These are phyloP conservation scores for Colletotrichum horii DNA, from an alignment of 2,329 filamentous ascomycete species.

Conservation along the genomic window DNA sequence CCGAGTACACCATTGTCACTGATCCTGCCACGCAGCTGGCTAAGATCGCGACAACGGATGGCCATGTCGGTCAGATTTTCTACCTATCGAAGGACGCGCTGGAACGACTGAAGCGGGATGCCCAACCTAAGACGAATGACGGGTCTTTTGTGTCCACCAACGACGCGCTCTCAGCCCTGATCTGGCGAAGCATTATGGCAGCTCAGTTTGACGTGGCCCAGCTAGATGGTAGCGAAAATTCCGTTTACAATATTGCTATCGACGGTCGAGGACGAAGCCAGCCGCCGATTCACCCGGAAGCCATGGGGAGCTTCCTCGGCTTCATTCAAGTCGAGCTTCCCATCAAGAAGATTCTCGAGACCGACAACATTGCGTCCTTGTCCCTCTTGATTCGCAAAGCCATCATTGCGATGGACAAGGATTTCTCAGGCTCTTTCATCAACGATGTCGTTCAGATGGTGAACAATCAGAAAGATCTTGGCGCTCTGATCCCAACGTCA, in stretches of 20 bases:
- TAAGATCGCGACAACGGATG: slow-evolving; percentile 34
- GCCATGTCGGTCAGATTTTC: slow-evolving; percentile 36
- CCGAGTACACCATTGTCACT: slow-evolving; percentile 34
- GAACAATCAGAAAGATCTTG: neutral
- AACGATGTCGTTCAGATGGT: neutral
- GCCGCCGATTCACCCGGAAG: neutral
- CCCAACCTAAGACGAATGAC: slow-evolving; percentile 25
- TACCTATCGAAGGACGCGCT: slow-evolving; percentile 35
- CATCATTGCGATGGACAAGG: neutral
- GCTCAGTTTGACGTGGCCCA: neutral
- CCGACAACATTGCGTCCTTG: neutral
- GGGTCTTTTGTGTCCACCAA: slow-evolving; percentile 33
- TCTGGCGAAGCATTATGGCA: slow-evolving; percentile 19
- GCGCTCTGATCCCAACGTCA: neutral
- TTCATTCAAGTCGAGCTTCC: neutral
- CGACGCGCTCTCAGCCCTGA: slow-evolving; percentile 15
- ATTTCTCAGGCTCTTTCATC: neutral
- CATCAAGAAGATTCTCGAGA: neutral
- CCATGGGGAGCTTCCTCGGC: neutral
- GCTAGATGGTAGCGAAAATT: neutral
- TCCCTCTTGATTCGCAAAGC: neutral
- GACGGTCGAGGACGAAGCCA: neutral
- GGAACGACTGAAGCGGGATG: slow-evolving; percentile 32
- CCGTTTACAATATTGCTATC: neutral
- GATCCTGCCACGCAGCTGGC: slow-evolving; percentile 31